A percentile compares a stretch with the other conserved stretches of the same genome.
phyloP scores from a whole-genome alignment of 495 filamentous ascomycete species.

The Trichocladium antarcticum region DNA sequence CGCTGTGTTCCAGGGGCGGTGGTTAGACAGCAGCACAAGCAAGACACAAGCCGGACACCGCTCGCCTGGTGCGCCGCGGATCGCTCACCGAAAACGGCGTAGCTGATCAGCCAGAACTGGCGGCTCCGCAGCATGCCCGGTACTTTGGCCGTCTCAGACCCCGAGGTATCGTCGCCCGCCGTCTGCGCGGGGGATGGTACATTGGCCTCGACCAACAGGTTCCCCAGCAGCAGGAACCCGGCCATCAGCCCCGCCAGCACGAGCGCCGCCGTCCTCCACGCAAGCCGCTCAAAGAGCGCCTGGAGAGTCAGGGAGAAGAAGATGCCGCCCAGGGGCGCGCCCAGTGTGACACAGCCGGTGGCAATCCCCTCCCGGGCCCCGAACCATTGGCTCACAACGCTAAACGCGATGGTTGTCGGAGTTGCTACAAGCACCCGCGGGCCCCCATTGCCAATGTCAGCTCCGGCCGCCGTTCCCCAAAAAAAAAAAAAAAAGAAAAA shows the following conservation, averaged over 20 bases:
- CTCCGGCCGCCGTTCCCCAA: no score
- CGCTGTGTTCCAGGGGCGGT: conserved; percentile 5
- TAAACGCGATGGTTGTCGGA: conserved; percentile 22
- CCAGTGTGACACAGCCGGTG: conserved; percentile 20
- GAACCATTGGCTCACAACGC: conserved; percentile 24
- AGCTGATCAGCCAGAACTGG: conserved; percentile 21
- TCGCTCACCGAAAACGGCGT: conserved; percentile 21
- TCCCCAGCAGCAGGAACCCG: conserved; percentile 12
- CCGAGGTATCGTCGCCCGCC: background rate
- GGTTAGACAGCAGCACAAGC: background rate
- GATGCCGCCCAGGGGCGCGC: conserved; percentile 24
- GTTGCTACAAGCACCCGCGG: no score
- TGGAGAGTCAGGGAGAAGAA: conserved; percentile 24
- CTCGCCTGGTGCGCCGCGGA: background rate
- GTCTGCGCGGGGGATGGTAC: background rate
- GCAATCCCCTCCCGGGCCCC: conserved; percentile 10
- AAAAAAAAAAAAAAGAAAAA: no score
- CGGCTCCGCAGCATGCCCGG: conserved; percentile 2
- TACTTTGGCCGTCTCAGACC: background rate
- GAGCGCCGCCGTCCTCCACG: conserved; percentile 13
- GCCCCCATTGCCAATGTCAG: no score
- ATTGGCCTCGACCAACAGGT: conserved; percentile 19
- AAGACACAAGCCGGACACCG: no score
- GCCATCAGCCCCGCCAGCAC: conserved; percentile 12
- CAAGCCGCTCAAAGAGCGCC: conserved; percentile 15